Percentiles rank a stretch among this genome's conserved stretches.
Conservation (phyloP, 805 yeast genomes). For the Kuraishia borneana region DNA sequence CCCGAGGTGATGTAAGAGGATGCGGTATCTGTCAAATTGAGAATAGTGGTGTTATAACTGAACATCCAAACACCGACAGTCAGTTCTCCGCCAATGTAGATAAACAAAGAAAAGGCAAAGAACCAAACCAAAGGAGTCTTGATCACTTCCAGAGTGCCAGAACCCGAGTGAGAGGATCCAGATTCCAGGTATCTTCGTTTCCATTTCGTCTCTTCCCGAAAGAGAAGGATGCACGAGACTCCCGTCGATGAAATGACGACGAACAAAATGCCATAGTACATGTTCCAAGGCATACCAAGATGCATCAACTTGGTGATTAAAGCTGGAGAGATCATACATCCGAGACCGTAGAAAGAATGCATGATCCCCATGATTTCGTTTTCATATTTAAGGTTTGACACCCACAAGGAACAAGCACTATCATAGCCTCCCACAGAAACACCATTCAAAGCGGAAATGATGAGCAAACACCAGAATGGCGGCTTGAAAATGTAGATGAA, state of each 20-base stretch:
- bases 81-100: conserved; percentile 41
- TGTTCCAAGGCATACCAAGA: conserved; percentile 28
- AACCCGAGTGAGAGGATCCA: conserved; percentile 7
- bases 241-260: conserved; percentile 15
- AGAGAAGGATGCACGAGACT: conserved; percentile 15
- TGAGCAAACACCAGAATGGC: conserved; percentile 27
- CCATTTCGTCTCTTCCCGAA: conserved; percentile 30
- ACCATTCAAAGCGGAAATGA: conserved; percentile 32
- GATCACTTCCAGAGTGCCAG: conserved; percentile 12
- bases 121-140: conserved; percentile 25
- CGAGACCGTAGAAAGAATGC: conserved; percentile 44
- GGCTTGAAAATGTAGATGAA: conserved; percentile 26
- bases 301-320: conserved; percentile 29
- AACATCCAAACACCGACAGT: conserved; percentile 44
- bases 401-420: conserved; percentile 42
- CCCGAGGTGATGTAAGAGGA: conserved; percentile 38
- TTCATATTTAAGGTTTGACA: conserved; percentile 32
- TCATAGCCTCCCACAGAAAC: conserved; percentile 48
- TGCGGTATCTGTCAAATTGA: conserved; percentile 19
- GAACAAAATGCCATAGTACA: conserved; percentile 28
- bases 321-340: conserved; percentile 40
- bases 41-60: conserved; percentile 31
- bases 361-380: conserved; percentile 39
- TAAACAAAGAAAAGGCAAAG: conserved; percentile 29
- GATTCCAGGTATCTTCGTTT: conserved; percentile 21